Base-by-base conservation (phyloP, 2,329 filamentous ascomycete genomes). In the Fusarium mangiferae region DNA sequence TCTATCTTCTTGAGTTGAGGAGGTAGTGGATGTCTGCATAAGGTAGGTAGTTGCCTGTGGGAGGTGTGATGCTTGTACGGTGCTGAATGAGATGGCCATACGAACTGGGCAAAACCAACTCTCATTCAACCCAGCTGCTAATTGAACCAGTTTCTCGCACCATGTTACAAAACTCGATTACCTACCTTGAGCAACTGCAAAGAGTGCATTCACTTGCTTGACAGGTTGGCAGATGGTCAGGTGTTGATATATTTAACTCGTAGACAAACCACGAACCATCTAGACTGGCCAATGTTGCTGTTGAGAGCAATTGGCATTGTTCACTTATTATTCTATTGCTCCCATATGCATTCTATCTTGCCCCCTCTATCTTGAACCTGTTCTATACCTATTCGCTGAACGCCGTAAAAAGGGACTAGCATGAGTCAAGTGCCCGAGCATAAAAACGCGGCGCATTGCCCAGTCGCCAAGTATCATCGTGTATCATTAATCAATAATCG, bases 401-500 rank as follows among this genome's bases (percentile, higher is more conserved):
- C 67, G 67, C 67, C 60, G 22, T n/a, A 49, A 70, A 58, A 66
- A 52, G 42, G 48, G 28, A 44, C 60, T 60, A 70, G 68, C 62
- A 61, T 62, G 68, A 71, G 62, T 67, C 62, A 67, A 67, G 44
- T 67, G 52, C 36, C 52, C 49, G 24, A 45, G 30, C 38, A 44
- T 55, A 54, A 48, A 33, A 70, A 44, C 46, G 57, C 46, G 46
- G 28, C 30, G 20, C 33, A 24, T 70, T 66, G 42, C 66, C 41
- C 45, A 59, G 52, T 42, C 56, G 52, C 42, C 36, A 26, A 59
- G 66, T 62, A 41, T 42, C 33, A 51, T 70, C 46, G 20, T 70
- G 49, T 70, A 70, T 70, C 66, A 66, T 70, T 28, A 70, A 70
- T 70, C 66, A 60, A 54, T 36, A 36, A 46, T 58, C 51, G 52